Evolutionary conservation across 2,329 filamentous ascomycete genomes (phyloP).

Genomic region (Alternaria novae-zelandiae): DNA sequence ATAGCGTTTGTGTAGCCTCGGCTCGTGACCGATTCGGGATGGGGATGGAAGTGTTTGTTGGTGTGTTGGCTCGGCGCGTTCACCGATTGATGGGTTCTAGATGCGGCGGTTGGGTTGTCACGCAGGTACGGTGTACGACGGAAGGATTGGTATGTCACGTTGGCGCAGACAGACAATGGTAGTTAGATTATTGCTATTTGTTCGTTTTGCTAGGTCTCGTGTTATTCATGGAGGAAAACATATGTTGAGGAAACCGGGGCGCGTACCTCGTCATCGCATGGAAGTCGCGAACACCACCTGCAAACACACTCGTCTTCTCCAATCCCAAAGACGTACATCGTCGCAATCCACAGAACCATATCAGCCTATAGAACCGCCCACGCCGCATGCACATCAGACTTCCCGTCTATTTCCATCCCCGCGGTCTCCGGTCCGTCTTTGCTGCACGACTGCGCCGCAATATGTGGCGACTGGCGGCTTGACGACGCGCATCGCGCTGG

Average conservation of each 20-base stretch:
- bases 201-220: background rate
- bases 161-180: background rate
- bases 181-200: background rate
- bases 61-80: background rate
- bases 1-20: slow-evolving; percentile 4
- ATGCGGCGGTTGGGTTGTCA: background rate
- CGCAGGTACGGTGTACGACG: background rate
- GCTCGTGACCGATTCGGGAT: slow-evolving; percentile 1
- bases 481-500: background rate
- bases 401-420: background rate
- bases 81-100: slow-evolving; percentile 1
- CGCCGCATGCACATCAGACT: slow-evolving; percentile 13
- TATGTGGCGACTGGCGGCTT: background rate
- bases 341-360: background rate
- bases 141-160: background rate
- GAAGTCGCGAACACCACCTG: background rate
- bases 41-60: background rate
- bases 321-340: background rate
- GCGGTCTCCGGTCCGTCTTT: background rate
- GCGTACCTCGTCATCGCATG: background rate
- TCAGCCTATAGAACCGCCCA: slow-evolving; percentile 8
- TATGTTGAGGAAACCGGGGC: background rate
- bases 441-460: slow-evolving; percentile 7
- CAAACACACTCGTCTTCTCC: background rate
- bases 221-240: background rate